Evolutionary conservation across 306 rosid genomes (phyloP).

Genomic region (Cajanus cajan): DNA sequence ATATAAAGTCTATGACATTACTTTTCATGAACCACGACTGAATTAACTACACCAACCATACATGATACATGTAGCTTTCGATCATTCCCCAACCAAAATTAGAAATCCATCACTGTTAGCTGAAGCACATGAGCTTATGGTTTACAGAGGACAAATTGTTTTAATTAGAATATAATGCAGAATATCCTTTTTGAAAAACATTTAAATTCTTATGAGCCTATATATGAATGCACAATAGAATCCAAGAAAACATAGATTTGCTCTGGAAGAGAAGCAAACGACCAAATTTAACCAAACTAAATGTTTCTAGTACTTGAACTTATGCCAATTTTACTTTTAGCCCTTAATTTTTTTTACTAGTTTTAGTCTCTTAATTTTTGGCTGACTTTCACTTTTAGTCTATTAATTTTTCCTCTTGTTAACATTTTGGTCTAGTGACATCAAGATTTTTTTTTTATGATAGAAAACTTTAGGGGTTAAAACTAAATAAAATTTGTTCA

Average conservation of each 20-base stretch:
- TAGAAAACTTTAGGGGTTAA: too few species aligned
- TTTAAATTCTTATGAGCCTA: background rate
- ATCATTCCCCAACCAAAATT: background rate
- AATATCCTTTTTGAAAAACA: background rate
- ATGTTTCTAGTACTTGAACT: too few species aligned
- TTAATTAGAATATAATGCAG: background rate
- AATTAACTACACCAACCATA: background rate
- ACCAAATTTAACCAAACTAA: background rate
- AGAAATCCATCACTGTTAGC: background rate
- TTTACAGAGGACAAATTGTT: background rate
- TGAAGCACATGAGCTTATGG: background rate
- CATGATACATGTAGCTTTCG: too few species aligned
- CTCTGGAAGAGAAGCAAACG: background rate
- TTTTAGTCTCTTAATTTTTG: too few species aligned
- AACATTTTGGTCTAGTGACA: too few species aligned
- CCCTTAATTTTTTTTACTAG: too few species aligned
- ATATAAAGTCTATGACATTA: background rate
- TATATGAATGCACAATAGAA: background rate
- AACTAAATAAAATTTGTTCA: too few species aligned
- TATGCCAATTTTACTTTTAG: too few species aligned
- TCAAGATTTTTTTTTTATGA: too few species aligned
- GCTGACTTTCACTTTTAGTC: too few species aligned
- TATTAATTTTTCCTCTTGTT: too few species aligned
- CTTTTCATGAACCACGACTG: background rate
- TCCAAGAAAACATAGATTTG: background rate